Percentiles rank a stretch among this genome's conserved stretches.
Conservation (phyloP, 2,329 filamentous ascomycete genomes). For the Sclerotinia trifoliorum region DNA sequence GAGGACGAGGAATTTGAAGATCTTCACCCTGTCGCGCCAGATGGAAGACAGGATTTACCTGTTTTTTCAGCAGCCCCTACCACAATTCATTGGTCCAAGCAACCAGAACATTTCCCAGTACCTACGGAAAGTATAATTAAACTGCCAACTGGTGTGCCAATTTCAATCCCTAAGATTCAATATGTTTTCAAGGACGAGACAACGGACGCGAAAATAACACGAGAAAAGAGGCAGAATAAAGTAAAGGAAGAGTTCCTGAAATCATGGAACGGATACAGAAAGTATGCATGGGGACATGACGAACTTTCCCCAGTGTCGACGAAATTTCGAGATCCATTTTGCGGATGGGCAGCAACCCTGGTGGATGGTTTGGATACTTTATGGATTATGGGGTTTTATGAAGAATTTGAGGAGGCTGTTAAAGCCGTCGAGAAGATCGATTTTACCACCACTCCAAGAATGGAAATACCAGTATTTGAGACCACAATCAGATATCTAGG, state of each 20-base stretch:
- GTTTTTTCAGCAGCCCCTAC: slow-evolving; percentile 27
- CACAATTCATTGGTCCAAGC: slow-evolving; percentile 69
- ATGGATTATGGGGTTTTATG: slow-evolving; percentile 78
- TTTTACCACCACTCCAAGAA: slow-evolving; percentile 69
- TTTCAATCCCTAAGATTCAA: slow-evolving; percentile 74
- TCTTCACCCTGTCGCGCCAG: slow-evolving; percentile 35
- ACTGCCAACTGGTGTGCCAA: slow-evolving; percentile 70
- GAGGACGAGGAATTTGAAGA: slow-evolving; percentile 25
- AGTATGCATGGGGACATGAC: slow-evolving; percentile 80
- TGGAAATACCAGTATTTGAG: slow-evolving; percentile 85
- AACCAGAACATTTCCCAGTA: slow-evolving; percentile 75
- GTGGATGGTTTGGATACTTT: slow-evolving; percentile 81
- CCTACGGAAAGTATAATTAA: slow-evolving; percentile 66
- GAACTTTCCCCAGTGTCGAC: slow-evolving; percentile 75
- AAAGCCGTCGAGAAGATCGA: slow-evolving; percentile 71
- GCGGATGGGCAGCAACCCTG: slow-evolving; percentile 84
- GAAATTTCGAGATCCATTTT: slow-evolving; percentile 74
- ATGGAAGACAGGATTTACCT: slow-evolving; percentile 35
- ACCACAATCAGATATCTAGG: slow-evolving; percentile 90
- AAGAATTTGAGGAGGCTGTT: slow-evolving; percentile 78
- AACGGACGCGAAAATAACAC: slow-evolving; percentile 56
- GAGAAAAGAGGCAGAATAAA: slow-evolving; percentile 60
- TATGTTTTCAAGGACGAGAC: slow-evolving; percentile 67
- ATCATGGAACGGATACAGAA: slow-evolving; percentile 80
- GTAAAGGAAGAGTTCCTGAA: slow-evolving; percentile 74